Percentiles rank a stretch among this genome's conserved stretches.
These are phyloP conservation scores for Komagataella phaffii DNA, from an alignment of 805 yeast species.

Conservation along the genomic window DNA sequence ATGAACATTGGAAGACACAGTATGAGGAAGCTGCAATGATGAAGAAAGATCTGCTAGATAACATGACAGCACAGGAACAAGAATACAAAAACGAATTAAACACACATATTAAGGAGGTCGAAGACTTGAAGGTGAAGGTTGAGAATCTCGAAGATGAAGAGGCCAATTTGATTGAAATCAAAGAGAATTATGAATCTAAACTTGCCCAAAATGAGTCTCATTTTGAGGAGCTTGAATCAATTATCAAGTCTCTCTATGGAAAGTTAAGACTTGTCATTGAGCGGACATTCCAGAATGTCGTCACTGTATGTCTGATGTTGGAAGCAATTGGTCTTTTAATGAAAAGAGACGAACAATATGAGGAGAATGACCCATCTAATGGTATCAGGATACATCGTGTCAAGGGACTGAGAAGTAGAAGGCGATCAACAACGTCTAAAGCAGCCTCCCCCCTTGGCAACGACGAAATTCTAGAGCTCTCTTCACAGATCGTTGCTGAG, in stretches of 20 bases:
- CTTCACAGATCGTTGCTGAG: background rate
- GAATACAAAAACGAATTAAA: constrained; percentile 45
- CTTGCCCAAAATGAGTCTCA: constrained; percentile 12
- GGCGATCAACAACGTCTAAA: constrained; percentile 8
- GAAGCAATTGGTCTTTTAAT: constrained; percentile 72
- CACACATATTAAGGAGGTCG: constrained; percentile 34
- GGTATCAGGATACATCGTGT: constrained; percentile 54
- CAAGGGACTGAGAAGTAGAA: constrained; percentile 53
- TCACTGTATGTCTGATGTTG: constrained; percentile 40
- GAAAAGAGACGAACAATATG: constrained; percentile 22
- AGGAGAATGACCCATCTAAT: constrained; percentile 13
- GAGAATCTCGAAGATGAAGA: constrained; percentile 37
- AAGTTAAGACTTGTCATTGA: constrained; percentile 31
- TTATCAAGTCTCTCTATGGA: constrained; percentile 12
- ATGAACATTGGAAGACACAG: constrained; percentile 6
- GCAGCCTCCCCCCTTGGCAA: background rate
- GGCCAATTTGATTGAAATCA: constrained; percentile 26
- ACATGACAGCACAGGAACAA: constrained; percentile 50
- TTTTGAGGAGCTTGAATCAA: constrained; percentile 8
- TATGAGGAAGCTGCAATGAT: constrained; percentile 19
- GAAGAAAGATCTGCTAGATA: constrained; percentile 54
- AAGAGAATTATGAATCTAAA: constrained; percentile 21
- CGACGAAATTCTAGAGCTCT: background rate
- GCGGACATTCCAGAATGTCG: constrained; percentile 20
- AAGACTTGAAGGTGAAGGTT: constrained; percentile 24